Percentiles rank a stretch among this genome's conserved stretches.
Evolutionary conservation across 1,139 yeast species (phyloP).

Genomic region (Pneumocystis carinii): DNA sequence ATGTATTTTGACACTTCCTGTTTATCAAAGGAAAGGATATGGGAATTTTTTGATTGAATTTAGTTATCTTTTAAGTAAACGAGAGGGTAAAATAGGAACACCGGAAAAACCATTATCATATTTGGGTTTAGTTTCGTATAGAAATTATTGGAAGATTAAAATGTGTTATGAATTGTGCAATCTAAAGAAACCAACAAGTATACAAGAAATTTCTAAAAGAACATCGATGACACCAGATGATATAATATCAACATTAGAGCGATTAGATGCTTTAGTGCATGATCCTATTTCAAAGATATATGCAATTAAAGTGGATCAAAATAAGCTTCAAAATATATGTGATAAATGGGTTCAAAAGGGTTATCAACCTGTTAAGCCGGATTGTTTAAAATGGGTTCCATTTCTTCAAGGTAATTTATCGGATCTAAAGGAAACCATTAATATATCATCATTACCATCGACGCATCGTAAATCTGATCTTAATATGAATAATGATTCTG

Average conservation of each 20-base stretch:
- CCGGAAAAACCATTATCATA: conserved; percentile 92
- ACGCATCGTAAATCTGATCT: not conserved
- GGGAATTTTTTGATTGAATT: conserved; percentile 82
- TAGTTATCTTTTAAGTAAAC: conserved; percentile 60
- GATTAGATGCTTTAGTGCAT: conserved; percentile 44
- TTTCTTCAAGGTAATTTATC: not conserved
- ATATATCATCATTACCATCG: not conserved
- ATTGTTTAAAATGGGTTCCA: not conserved
- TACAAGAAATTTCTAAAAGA: conserved; percentile 44
- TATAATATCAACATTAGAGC: conserved; percentile 74
- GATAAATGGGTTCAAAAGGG: not conserved
- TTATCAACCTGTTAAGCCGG: not conserved
- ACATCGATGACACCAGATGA: conserved; percentile 80
- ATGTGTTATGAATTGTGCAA: conserved; percentile 37
- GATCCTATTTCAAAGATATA: conserved; percentile 20
- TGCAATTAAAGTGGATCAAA: not conserved
- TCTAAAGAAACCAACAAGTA: conserved; percentile 30
- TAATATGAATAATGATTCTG: not conserved
- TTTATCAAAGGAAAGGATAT: conserved; percentile 75
- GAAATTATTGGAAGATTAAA: conserved; percentile 71
- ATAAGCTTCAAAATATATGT: not conserved
- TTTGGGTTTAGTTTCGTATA: conserved; percentile 68
- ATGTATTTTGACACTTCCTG: conserved; percentile 80
- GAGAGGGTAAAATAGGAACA: conserved; percentile 70
- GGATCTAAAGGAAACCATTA: not conserved